phyloP scores from a whole-genome alignment of 805 yeast genomes.

The Wickerhamomyces chambardii region DNA sequence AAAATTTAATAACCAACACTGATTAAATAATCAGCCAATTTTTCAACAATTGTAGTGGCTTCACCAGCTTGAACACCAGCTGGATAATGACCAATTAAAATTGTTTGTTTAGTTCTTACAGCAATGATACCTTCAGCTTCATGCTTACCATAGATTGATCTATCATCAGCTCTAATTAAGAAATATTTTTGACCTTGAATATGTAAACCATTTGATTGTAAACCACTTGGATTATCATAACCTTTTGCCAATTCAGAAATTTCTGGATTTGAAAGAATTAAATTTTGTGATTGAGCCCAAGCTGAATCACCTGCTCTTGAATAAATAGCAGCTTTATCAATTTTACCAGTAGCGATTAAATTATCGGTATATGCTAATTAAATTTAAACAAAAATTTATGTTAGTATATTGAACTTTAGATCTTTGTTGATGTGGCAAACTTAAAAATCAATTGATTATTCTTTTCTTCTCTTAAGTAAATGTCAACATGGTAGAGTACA shows the following conservation, averaged over 20 bases:
- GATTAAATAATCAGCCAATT: constrained; percentile 90
- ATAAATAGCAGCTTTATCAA: constrained; percentile 89
- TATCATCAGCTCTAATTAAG: constrained; percentile 79
- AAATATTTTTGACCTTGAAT: constrained; percentile 82
- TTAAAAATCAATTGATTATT: too few species aligned
- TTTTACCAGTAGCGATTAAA: constrained; percentile 75
- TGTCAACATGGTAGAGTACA: too few species aligned
- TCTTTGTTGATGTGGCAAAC: too few species aligned
- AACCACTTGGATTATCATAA: constrained; percentile 65
- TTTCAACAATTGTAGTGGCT: constrained; percentile 91
- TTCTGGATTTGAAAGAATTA: constrained; percentile 60
- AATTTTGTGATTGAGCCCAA: constrained; percentile 82
- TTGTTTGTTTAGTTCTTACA: constrained; percentile 91
- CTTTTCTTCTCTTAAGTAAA: too few species aligned
- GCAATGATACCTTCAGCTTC: constrained; percentile 84
- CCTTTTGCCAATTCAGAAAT: constrained; percentile 69
- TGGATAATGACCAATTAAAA: constrained; percentile 90
- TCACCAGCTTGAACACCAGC: constrained; percentile 89
- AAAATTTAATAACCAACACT: constrained; percentile 61
- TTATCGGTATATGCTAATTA: constrained; percentile 86
- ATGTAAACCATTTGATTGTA: constrained; percentile 84
- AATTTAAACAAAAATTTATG: not conserved
- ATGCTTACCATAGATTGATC: constrained; percentile 89
- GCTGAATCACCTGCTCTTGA: constrained; percentile 91
- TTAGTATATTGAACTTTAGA: not conserved